Evolutionary conservation across 345 rosid genomes (phyloP), one percentile per base, ranked within the genome.

Genomic region (Lenwebbia sp.): DNA sequence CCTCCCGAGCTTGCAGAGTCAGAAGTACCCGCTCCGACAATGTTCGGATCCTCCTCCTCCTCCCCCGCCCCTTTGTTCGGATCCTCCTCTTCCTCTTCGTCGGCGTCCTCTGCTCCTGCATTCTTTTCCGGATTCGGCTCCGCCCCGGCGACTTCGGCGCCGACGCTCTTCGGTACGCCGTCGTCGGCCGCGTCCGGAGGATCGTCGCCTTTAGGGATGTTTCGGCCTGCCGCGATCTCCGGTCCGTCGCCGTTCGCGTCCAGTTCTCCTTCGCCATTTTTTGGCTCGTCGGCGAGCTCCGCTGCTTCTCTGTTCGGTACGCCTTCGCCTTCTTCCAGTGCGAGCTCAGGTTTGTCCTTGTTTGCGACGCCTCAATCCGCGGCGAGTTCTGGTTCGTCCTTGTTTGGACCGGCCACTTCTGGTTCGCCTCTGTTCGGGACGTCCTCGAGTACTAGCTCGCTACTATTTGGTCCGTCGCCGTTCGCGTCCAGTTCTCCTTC

Each of bases 41-140:
- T 91, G 92, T 88, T 92, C 47, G 91, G 91, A 85, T 90, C 65
- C 86, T 37, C 91, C n/a, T n/a, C n/a, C n/a, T n/a, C n/a, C n/a
- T n/a, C n/a, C n/a, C n/a, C n/a, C n/a, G n/a, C n/a, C n/a, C n/a
- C n/a, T n/a, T n/a, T n/a, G 30, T 88, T 90, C 50, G 93, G 90
- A 37, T 94, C 90, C 76, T 89, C 92, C 17, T 54, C 91, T 55
- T 82, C 62, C 28, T 26, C 83, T 13, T 23, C 91, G 49, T 23
- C 93, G 11, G 60, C 89, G 23, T 17, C 87, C 33, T 30, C 93
- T 47, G 33, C 86, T 23, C 52, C 90, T 7, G 50, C 88, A 19
- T 92, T 91, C 21, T 83, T 90, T 58, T 85, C 88, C 84, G 65
- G 86, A 56, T 30, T 85, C 47, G n/a, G 92, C 40, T 40, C 87